Evolutionary conservation across 2,329 filamentous ascomycete genomes (phyloP).

Genomic region (Ascochyta rabiei): DNA sequence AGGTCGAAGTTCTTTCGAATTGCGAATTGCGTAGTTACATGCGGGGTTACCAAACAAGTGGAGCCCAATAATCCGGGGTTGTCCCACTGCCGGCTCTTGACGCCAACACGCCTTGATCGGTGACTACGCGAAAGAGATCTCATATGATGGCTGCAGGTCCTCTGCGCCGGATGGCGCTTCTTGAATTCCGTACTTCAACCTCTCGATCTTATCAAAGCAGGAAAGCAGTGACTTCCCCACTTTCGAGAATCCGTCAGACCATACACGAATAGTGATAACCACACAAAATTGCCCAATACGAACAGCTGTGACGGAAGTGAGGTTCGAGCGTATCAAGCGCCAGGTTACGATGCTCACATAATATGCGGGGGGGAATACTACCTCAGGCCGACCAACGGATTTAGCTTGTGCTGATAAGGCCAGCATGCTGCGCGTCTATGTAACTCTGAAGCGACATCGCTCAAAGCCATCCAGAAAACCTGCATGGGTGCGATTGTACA

Average conservation of each 20-base stretch:
- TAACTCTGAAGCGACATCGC: slow-evolving; percentile 24
- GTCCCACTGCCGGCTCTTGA: background rate
- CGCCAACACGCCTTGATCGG: background rate
- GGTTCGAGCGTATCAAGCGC: slow-evolving; percentile 8
- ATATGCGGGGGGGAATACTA: slow-evolving; percentile 22
- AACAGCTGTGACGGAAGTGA: slow-evolving; percentile 8
- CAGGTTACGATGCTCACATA: background rate
- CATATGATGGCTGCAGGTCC: background rate
- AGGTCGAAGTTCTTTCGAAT: background rate
- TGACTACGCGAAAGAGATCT: background rate
- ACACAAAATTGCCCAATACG: slow-evolving; percentile 1
- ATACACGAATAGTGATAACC: slow-evolving; percentile 10
- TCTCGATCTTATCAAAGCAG: slow-evolving; percentile 2
- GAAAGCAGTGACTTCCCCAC: slow-evolving; percentile 12
- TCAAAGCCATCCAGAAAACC: slow-evolving; percentile 6
- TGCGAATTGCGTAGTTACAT: slow-evolving; percentile 1
- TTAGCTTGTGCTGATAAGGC: slow-evolving; percentile 15
- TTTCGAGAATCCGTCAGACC: slow-evolving; percentile 15
- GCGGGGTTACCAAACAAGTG: slow-evolving; percentile 8
- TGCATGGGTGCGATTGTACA: slow-evolving; percentile 14
- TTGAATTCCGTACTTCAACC: background rate
- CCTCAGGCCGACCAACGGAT: slow-evolving; percentile 11
- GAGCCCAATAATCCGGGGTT: slow-evolving; percentile 9
- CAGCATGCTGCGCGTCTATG: slow-evolving; percentile 20
- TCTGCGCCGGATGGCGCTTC: background rate